Conservation (phyloP, 176 grass and related monocot genomes). For the Musa troglodytarum region DNA sequence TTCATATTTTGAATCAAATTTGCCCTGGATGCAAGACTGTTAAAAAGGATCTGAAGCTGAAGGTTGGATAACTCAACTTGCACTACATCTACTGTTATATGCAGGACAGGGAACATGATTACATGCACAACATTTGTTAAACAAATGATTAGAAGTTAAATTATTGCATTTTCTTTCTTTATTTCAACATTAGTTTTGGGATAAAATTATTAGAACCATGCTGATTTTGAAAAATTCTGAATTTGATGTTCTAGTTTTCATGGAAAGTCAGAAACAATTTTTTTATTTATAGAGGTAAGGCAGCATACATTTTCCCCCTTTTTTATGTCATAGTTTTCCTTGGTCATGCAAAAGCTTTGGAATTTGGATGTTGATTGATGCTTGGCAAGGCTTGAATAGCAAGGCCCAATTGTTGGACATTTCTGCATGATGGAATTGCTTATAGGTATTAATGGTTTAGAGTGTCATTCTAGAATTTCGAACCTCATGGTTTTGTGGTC, state of each 20-base stretch:
- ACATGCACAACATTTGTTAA: not conserved
- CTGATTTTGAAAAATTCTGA: not conserved
- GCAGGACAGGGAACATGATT: not conserved
- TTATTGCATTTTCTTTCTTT: not conserved
- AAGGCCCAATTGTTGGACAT: no score
- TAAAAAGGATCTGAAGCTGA: conserved; percentile 43
- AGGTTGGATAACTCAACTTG: conserved; percentile 40
- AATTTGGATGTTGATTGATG: no score
- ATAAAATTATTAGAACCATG: not conserved
- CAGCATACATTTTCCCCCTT: no score
- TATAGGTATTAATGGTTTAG: no score
- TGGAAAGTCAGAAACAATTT: no score
- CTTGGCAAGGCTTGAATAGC: no score
- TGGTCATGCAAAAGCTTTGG: no score
- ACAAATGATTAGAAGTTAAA: not conserved
- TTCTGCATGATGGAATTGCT: no score
- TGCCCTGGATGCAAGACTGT: conserved; percentile 58
- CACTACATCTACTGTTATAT: not conserved
- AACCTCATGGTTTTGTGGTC: no score
- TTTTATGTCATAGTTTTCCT: no score
- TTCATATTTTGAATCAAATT: conserved; percentile 78
- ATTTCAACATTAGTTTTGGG: not conserved
- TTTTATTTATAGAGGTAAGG: no score
- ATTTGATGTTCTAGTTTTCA: not conserved
- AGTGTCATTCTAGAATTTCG: no score